These are phyloP conservation scores for Oemleria cerasiformis DNA, from an alignment of 306 rosid species.

Conservation along the genomic window DNA sequence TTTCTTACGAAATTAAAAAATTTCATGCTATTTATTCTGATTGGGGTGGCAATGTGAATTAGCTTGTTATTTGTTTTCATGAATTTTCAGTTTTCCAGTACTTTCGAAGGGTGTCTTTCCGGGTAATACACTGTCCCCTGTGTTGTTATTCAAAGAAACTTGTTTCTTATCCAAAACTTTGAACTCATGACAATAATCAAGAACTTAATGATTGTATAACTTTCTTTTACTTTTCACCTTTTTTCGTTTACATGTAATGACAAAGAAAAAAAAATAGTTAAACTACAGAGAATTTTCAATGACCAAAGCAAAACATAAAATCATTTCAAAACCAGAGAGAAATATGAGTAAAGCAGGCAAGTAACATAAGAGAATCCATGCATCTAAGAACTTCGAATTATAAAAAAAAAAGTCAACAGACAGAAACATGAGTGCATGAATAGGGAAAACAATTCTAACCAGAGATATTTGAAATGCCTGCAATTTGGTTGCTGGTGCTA, in stretches of 20 bases:
- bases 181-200: too few species aligned
- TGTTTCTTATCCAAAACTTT: too few species aligned
- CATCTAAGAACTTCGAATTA: neutral
- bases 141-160: too few species aligned
- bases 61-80: too few species aligned
- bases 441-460: constrained; percentile 50
- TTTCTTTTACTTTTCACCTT: too few species aligned
- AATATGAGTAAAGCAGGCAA: neutral
- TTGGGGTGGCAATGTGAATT: too few species aligned
- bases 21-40: too few species aligned
- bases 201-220: too few species aligned
- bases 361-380: neutral
- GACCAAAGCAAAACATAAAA: neutral
- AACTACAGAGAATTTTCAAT: neutral
- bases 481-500: constrained; percentile 44
- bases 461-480: constrained; percentile 83
- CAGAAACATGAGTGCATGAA: constrained; percentile 5
- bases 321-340: neutral
- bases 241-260: neutral
- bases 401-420: neutral
- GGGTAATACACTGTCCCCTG: too few species aligned
- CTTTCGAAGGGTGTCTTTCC: too few species aligned
- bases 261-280: neutral
- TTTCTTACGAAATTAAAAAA: too few species aligned
- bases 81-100: too few species aligned